A percentile compares a stretch with the other conserved stretches of the same genome.
Evolutionary conservation across 306 rosid genomes (phyloP).

Genomic region (Lotus japonicus): DNA sequence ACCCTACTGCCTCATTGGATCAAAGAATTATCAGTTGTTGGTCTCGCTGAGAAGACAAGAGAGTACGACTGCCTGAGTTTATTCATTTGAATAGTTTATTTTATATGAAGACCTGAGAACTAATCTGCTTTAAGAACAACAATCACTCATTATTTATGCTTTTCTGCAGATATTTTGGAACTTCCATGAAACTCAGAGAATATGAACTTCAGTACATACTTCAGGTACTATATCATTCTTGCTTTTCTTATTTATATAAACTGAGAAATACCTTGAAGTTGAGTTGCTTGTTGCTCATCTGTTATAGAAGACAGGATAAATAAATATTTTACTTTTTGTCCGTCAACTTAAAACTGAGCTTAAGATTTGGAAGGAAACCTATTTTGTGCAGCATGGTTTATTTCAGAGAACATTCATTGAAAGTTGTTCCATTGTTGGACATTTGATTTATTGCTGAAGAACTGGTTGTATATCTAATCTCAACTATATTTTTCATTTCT

Average conservation of each 20-base stretch:
- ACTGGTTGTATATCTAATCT: background rate
- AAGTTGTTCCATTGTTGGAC: background rate
- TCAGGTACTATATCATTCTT: constrained; percentile 47
- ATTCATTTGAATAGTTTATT: constrained; percentile 7
- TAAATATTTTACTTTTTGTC: background rate
- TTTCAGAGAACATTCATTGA: background rate
- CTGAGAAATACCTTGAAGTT: background rate
- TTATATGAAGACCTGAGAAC: background rate
- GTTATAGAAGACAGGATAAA: background rate
- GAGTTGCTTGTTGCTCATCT: background rate
- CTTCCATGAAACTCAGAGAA: constrained; percentile 51
- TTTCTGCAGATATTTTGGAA: constrained; percentile 63
- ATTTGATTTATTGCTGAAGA: background rate
- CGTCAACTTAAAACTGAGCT: background rate
- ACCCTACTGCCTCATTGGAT: constrained; percentile 85
- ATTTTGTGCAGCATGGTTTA: constrained; percentile 1
- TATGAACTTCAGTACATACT: constrained; percentile 82
- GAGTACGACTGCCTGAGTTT: constrained; percentile 52
- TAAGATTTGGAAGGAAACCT: background rate
- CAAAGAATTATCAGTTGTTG: constrained; percentile 80
- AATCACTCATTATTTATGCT: constrained; percentile 5
- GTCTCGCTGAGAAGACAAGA: constrained; percentile 70
- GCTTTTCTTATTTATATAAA: constrained; percentile 1
- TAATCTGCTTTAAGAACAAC: background rate
- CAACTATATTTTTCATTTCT: background rate